phyloP scores from a whole-genome alignment of 768 basidiomycete genomes.

The Phylloporus sp. region DNA sequence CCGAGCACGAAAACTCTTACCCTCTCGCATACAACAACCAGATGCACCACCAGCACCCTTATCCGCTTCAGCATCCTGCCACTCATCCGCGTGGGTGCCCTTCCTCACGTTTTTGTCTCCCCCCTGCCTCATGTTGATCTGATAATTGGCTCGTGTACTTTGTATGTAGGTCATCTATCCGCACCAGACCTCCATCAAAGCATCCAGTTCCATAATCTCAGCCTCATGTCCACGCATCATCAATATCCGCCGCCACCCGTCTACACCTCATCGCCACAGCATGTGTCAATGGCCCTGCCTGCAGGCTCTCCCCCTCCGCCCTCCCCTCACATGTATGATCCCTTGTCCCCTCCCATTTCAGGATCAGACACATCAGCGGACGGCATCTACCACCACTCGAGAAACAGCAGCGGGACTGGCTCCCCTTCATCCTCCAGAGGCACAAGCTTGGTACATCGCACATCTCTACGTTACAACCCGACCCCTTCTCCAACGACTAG shows the following conservation, averaged over 20 bases:
- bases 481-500: constrained; percentile 74
- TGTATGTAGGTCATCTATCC: constrained; percentile 56
- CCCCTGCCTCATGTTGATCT: constrained; percentile 59
- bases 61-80: constrained; percentile 53
- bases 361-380: constrained; percentile 87
- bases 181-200: constrained; percentile 66
- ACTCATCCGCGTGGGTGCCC: constrained; percentile 70
- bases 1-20: constrained; percentile 54
- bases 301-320: constrained; percentile 68
- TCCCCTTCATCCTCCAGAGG: constrained; percentile 76
- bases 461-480: constrained; percentile 67
- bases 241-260: constrained; percentile 58
- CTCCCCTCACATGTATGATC: constrained; percentile 77
- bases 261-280: constrained; percentile 58
- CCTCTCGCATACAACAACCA: constrained; percentile 49
- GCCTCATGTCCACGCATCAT: constrained; percentile 66
- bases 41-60: constrained; percentile 40
- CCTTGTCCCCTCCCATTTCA: constrained; percentile 80
- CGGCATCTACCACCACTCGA: constrained; percentile 70
- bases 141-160: constrained; percentile 51
- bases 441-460: constrained; percentile 71
- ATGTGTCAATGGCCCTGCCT: constrained; percentile 61
- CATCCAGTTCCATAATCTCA: constrained; percentile 55
- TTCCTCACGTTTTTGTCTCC: constrained; percentile 38
- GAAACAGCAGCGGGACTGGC: constrained; percentile 67